Evolutionary conservation across 768 basidiomycete species (phyloP), one percentile per base, ranked within the genome.

Genomic region (Chlorophyllum brunneum): DNA sequence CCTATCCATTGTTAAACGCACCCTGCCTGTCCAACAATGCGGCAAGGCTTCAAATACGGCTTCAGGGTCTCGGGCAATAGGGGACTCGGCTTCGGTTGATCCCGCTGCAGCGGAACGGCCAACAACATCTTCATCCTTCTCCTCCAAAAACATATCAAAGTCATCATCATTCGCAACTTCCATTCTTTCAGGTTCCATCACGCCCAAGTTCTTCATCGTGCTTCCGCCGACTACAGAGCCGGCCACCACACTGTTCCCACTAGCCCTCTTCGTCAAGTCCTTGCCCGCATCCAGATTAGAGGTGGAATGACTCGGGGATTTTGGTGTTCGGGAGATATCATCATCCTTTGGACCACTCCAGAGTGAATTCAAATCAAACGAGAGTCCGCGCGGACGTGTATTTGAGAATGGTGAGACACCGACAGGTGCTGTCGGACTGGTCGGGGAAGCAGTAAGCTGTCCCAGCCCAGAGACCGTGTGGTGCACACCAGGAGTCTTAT

Each of bases 111-210:
- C 66, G 13, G 59, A 31, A 22, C 49, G 55, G 1, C 54, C 56
- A 15, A 54, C 61, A 15, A 54, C 46, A 24, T 76, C 72, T 24
- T 74, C 66, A 13, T 80, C 78, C 55, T 84, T 80, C 53, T 87
- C 82, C 52, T 82, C 80, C 33, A 94, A 68, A 61, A 92, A 85
- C 83, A 92, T 88, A 59, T 92, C 91, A 60, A 94, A 92, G 64
- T 92, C 91, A 56, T 83, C 80, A 66, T 92, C 91, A 48, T 83
- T 82, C 8, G 83, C 76, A 54, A 76, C 79, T 44, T 58, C 59
- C 37, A 54, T 63, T 2, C 41, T 43, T 29, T 72, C 75, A 34
- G 68, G 67, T 60, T 77, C 80, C 57, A 79, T 75, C 7, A 69
- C 65, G 15, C 34, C 11, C 27, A 69, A 68, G n/a, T 75, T 74